Evolutionary conservation across 371 early-diverging fungal species (phyloP), one percentile per base, ranked within the genome.

Genomic region (Choanephora cucurbitarum): DNA sequence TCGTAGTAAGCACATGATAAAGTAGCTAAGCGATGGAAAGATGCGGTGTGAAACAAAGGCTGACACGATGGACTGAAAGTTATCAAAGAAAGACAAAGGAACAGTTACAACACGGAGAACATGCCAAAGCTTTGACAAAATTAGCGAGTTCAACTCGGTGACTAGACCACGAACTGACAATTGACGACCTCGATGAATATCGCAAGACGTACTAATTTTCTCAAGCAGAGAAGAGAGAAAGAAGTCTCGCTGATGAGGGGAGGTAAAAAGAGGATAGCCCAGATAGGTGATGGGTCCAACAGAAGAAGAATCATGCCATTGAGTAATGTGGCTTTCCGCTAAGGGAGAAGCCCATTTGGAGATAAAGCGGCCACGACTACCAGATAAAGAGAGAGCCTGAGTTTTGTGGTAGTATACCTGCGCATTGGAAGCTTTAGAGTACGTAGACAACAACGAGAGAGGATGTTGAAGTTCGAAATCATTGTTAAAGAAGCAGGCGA

Each of bases 91-190:
- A 0, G 5, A 9, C 4, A 1, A 8, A 8, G 65, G 51, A 1
- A 52, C 55, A 1, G 40, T 15, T 23, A 45, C 37, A 0, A 66
- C 28, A 10, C 67, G 49, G 0, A 62, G 28, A 3, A 62, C 34
- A 44, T 71, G 65, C 67, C 72, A 71, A 5, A 62, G 34, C 5
- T 44, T 49, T 5, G 65, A 60, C 6, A 71, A 53, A 0, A 62
- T 43, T 0, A 71, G 33, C 3, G 57, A 43, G 48, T 64, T 71
- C 1, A 60, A n/a, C 1, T 62, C 40, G 7, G 52, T 58, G 11
- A 52, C 56, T 3, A 51, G n/a, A 17, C 64, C 67, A 0, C 57
- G 46, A 4, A 71, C 39, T 10, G 67, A 65, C 0, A 71, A 47
- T 3, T 31, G 9, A 0, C 64, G 49, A 4, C 13, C 14, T 2